phyloP scores from a whole-genome alignment of 768 basidiomycete species.

The Termitomyces sp. region DNA sequence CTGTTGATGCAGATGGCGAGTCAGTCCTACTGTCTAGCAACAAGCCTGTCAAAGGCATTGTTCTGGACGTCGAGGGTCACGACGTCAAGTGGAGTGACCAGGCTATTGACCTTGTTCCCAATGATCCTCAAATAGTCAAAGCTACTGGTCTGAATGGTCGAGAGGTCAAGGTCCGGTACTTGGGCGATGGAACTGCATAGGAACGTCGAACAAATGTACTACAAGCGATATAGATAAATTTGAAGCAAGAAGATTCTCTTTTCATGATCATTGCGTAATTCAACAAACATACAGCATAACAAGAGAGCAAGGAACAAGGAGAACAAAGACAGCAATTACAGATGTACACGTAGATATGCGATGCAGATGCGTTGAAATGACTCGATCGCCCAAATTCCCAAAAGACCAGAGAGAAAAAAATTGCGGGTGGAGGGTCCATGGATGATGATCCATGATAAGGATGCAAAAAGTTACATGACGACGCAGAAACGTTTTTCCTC shows the following conservation, averaged over 20 bases:
- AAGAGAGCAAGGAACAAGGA: background rate
- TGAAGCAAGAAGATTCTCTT: background rate
- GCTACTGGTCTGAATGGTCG: conserved; percentile 67
- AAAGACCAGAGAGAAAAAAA: conserved; percentile 3
- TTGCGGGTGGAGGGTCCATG: background rate
- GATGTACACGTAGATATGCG: conserved; percentile 6
- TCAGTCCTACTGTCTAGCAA: conserved; percentile 48
- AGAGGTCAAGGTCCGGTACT: conserved; percentile 55
- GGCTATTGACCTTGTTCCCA: conserved; percentile 85
- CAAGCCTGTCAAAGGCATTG: conserved; percentile 82
- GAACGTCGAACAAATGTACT: background rate
- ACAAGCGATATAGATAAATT: background rate
- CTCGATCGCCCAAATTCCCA: background rate
- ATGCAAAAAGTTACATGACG: conserved; percentile 41
- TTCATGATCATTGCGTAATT: background rate
- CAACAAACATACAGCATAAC: background rate
- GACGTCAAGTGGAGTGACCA: conserved; percentile 84
- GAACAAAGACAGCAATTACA: background rate
- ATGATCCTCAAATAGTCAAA: conserved; percentile 66
- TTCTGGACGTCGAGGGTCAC: conserved; percentile 72
- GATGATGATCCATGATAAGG: background rate
- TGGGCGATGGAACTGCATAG: conserved; percentile 73
- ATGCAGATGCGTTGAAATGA: background rate
- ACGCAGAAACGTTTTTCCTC: conserved; percentile 31
- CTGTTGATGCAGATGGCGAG: conserved; percentile 47